Conservation (phyloP, 2,329 filamentous ascomycete genomes). For the Apiospora arundinis region DNA sequence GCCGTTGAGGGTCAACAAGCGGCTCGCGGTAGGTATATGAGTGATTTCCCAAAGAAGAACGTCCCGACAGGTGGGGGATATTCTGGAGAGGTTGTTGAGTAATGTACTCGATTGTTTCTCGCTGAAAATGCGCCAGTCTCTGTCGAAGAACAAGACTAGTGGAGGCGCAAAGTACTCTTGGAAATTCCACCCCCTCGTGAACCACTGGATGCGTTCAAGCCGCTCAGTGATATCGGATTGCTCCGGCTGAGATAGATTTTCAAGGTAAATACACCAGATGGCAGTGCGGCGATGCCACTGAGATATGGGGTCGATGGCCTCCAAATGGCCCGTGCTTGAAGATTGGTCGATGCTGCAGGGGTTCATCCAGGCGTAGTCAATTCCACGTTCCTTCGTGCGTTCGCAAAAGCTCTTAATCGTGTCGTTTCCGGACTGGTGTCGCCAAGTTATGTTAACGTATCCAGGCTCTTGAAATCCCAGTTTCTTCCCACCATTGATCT, state of each 20-base stretch:
- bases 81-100: not conserved
- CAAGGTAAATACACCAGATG: not conserved
- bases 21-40: not conserved
- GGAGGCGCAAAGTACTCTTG: not conserved
- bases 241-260: not conserved
- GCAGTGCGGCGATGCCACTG: not conserved
- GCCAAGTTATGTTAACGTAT: not conserved
- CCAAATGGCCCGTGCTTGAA: not conserved
- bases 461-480: not conserved
- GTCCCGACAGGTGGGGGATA: not conserved
- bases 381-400: not conserved
- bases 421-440: not conserved
- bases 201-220: not conserved
- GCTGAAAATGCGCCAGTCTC: not conserved
- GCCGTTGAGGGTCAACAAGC: too few species aligned
- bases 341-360: not conserved
- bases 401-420: not conserved
- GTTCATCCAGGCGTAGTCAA: not conserved
- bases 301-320: not conserved
- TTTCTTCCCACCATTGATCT: not conserved
- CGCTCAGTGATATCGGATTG: not conserved
- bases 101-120: not conserved
- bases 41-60: not conserved
- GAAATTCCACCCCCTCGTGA: not conserved
- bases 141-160: not conserved